These are phyloP conservation scores for Aureobasidium mangrovei DNA, from an alignment of 2,329 filamentous ascomycete genomes.

Conservation along the genomic window DNA sequence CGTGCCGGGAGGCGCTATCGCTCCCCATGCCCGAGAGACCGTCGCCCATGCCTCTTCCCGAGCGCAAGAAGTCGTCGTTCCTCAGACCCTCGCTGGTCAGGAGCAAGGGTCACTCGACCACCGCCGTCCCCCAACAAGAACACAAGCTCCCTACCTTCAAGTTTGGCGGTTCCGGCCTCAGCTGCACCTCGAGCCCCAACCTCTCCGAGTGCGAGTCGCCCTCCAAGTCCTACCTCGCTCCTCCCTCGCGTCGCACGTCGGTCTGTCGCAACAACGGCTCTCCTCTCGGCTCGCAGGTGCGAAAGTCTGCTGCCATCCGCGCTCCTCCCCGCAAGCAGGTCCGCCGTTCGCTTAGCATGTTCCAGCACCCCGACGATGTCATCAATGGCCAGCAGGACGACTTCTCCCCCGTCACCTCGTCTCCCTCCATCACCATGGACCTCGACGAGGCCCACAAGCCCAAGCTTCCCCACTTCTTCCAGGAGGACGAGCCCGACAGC, in stretches of 20 bases:
- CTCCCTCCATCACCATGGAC: slow-evolving; percentile 57
- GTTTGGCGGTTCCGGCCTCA: slow-evolving; percentile 18
- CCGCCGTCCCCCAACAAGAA: slow-evolving; percentile 45
- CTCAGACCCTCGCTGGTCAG: slow-evolving; percentile 61
- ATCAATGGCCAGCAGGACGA: slow-evolving; percentile 68
- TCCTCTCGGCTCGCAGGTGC: slow-evolving; percentile 59
- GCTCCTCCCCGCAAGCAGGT: slow-evolving; percentile 73
- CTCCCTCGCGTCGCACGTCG: slow-evolving; percentile 59
- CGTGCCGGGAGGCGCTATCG: slow-evolving; percentile 6
- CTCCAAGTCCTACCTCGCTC: slow-evolving; percentile 37
- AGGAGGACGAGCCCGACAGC: slow-evolving; percentile 71
- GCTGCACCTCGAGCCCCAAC: slow-evolving; percentile 52
- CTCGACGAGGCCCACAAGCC: slow-evolving; percentile 67
- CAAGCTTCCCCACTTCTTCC: slow-evolving; percentile 73
- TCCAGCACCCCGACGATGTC: slow-evolving; percentile 81
- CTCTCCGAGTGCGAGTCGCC: slow-evolving; percentile 71
- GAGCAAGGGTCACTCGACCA: slow-evolving; percentile 61
- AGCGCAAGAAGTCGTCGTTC: slow-evolving; percentile 13
- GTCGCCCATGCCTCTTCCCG: slow-evolving; percentile 4
- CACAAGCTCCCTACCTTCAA: slow-evolving; percentile 14
- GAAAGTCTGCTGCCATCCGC: slow-evolving; percentile 57
- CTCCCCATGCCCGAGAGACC: slow-evolving; percentile 3
- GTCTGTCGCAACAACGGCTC: slow-evolving; percentile 62
- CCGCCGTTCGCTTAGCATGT: slow-evolving; percentile 93
- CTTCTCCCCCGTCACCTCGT: slow-evolving; percentile 48